phyloP scores from a whole-genome alignment of 1,139 yeast species.

The Kodamaea ohmeri region DNA sequence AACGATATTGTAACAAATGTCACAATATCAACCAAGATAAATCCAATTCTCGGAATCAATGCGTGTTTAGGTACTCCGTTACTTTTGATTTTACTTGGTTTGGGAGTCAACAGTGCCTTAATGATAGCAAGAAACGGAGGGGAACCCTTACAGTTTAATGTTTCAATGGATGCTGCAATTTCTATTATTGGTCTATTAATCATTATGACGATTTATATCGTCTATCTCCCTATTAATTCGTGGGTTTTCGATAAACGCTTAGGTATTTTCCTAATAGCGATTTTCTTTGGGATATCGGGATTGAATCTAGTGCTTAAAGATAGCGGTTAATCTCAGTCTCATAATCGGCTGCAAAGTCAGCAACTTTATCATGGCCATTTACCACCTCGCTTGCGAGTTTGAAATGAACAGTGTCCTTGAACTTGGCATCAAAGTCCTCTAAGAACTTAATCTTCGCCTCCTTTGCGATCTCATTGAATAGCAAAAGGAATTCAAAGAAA shows the following conservation, averaged over 20 bases:
- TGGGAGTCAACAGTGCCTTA: constrained; percentile 37
- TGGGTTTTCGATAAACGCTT: constrained; percentile 36
- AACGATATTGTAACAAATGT: constrained; percentile 43
- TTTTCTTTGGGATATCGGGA: constrained; percentile 12
- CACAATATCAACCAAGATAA: constrained; percentile 33
- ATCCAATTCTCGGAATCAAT: constrained; percentile 39
- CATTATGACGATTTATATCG: constrained; percentile 23
- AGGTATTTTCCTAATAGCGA: constrained; percentile 21
- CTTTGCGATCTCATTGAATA: constrained; percentile 11
- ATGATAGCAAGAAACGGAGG: constrained; percentile 16
- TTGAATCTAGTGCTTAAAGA: constrained; percentile 7
- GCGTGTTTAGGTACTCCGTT: constrained; percentile 46
- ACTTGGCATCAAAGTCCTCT: constrained; percentile 12
- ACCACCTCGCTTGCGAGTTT: constrained; percentile 11
- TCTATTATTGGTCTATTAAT: constrained; percentile 29
- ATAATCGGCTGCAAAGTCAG: constrained; percentile 5
- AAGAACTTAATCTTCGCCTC: constrained; percentile 14
- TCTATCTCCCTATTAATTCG: constrained; percentile 32
- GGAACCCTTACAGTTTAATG: constrained; percentile 23
- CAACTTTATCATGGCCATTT: background rate
- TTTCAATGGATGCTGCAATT: constrained; percentile 25
- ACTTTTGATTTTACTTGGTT: constrained; percentile 36
- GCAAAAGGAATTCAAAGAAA: constrained; percentile 18
- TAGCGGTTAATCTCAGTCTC: constrained; percentile 6
- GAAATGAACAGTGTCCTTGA: constrained; percentile 11